Base-by-base conservation (phyloP, 2,329 filamentous ascomycete genomes). In the Monosporascus sp. region DNA sequence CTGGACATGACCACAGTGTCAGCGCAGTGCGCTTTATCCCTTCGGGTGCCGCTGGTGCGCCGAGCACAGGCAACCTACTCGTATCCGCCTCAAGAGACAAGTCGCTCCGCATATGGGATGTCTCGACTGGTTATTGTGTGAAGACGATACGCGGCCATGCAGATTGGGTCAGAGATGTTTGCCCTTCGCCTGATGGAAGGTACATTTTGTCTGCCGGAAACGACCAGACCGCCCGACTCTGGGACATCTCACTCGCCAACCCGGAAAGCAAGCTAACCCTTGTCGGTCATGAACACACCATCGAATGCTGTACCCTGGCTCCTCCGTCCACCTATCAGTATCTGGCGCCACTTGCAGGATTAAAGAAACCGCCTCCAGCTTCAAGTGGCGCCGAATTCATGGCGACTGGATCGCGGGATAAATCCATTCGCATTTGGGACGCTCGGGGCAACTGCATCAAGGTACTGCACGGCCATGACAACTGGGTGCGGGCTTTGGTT, bases 121-220 rank as follows among this genome's bases (percentile, higher is more conserved):
- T 93, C 26, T 91, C 88, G 27, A 97, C 91, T 1, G 92, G 93
- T 6, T 97, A 92, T 69, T 96, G 91, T 66, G 81, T 97, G 44
- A 91, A 90, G 70, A 96, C 92, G n/a, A 80, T 97, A 58, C 81
- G 85, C 31, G 91, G 92, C 1, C 92, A 97, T 64, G 81, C 80
- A 3, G 91, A 89, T 61, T 97, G 93, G 92, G 90, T 97, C n/a
- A 85, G 92, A 55, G 90, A 93, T 60, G 88, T 97, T 8, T 83
- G 81, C 19, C 90, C 91, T 0, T 94, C 90, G 1, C 79, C 85
- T 43, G 92, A 97, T 65, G 92, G 92, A 27, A 83, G 87, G 54
- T 96, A 84, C 74, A 81, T 97, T 2, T 70, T 97, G 40, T 95
- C 91, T 2, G 87, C 87, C 5, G 90, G 91, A 34, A 86, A 91